Evolutionary conservation across 805 yeast species (phyloP), one percentile per base, ranked within the genome.

Genomic region (Lachancea fermentati): DNA sequence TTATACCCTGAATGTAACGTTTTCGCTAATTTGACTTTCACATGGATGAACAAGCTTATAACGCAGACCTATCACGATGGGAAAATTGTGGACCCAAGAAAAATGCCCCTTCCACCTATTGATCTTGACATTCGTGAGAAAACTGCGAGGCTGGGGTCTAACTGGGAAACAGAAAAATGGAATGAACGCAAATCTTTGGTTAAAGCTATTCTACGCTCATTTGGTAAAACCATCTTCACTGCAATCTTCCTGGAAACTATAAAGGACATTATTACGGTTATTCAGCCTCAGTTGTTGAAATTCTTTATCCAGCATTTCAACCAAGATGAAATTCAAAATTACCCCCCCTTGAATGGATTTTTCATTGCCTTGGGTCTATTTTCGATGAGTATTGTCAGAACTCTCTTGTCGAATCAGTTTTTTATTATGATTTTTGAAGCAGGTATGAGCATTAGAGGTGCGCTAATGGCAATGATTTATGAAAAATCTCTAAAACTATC

Each of bases 401-500:
- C 93, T 0, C 66, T 73, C 2, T 61, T 82, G 13, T 73, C 73
- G 47, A 91, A 85, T 58, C 85, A 83, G 58, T 84, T 80, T 55
- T 76, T 79, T 46, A 67, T 78, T 34, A 66, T 65, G 25, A 73
- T 78, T 15, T 69, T 68, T 40, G 78, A 77, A 47, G 73, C 83
- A 3, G 85, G 85, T 11, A 68, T 84, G 60, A 75, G 79, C 30
- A 68, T 79, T 30, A 79, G 79, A 51, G 72, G 87, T 2, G 74
- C 87, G 0, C 63, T 88, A 47, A 75, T 78, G 58, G 66, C 81
- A n/a, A 58, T 85, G 46, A 66, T 86, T 16, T 87, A 81, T 57
- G 73, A 76, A 34, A 88, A 88, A 59, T 71, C 93, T 0, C 67
- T 88, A 42, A 68, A 59, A 14, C 63, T 88, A n/a, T 79, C 94